These are phyloP conservation scores for Deakozyma indianensis DNA, from an alignment of 805 yeast species.

Conservation along the genomic window DNA sequence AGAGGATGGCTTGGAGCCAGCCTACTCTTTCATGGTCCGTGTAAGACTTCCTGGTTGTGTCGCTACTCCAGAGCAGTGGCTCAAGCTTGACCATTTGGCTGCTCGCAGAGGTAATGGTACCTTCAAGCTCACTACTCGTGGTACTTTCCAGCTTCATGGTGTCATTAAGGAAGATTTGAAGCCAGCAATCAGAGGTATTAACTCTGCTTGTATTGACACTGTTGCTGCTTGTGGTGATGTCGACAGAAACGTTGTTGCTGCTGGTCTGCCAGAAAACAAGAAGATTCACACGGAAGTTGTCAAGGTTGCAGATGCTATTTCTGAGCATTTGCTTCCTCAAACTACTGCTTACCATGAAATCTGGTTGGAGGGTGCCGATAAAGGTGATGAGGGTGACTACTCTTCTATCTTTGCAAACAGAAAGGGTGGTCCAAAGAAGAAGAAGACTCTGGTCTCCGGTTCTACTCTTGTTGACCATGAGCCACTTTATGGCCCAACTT, in stretches of 20 bases:
- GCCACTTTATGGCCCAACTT: constrained; percentile 76
- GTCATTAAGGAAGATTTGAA: constrained; percentile 79
- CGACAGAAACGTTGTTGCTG: constrained; percentile 84
- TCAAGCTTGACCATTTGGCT: constrained; percentile 68
- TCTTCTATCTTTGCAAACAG: constrained; percentile 48
- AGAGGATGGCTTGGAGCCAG: constrained; percentile 86
- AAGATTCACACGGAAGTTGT: constrained; percentile 67
- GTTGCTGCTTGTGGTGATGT: constrained; percentile 98
- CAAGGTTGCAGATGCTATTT: constrained; percentile 44
- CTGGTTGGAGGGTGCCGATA: constrained; percentile 83
- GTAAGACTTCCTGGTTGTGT: constrained; percentile 89
- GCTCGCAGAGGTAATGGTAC: constrained; percentile 81
- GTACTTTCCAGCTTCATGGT: constrained; percentile 94
- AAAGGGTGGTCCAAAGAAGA: constrained; percentile 50
- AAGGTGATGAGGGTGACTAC: constrained; percentile 53
- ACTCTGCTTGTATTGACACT: constrained; percentile 80
- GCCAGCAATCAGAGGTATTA: constrained; percentile 87
- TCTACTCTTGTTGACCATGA: constrained; percentile 67
- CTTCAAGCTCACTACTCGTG: constrained; percentile 87
- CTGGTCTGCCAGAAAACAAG: constrained; percentile 80
- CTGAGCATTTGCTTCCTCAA: constrained; percentile 73
- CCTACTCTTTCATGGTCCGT: constrained; percentile 93
- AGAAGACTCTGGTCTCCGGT: constrained; percentile 71
- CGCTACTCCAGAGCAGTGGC: constrained; percentile 81
- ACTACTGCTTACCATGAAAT: constrained; percentile 96